Conservation (phyloP, 192 early-diverging fungal species). For the Entomortierella beljakovae region DNA sequence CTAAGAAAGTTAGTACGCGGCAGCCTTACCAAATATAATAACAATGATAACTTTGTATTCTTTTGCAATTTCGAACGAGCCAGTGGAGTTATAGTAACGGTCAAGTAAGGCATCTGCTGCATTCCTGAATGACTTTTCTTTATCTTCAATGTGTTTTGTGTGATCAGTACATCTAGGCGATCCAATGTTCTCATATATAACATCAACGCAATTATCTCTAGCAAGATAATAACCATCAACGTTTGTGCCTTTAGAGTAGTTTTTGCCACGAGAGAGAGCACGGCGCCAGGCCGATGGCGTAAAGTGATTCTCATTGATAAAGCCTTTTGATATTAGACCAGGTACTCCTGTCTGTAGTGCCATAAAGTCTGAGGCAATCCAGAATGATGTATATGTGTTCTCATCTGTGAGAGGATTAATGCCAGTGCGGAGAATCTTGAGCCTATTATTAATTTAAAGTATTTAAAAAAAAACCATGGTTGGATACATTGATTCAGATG, state of each 20-base stretch:
- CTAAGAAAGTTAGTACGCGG: background rate
- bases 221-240: constrained; percentile 20
- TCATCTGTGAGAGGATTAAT: constrained; percentile 11
- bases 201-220: constrained; percentile 4
- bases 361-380: constrained; percentile 25
- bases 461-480: constrained; percentile 6
- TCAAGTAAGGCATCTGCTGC: constrained; percentile 17
- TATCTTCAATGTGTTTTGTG: constrained; percentile 11
- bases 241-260: constrained; percentile 15
- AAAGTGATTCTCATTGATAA: constrained; percentile 23
- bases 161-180: constrained; percentile 10
- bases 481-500: background rate
- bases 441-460: background rate
- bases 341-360: constrained; percentile 28
- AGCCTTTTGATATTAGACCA: constrained; percentile 26
- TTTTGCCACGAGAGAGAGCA: constrained; percentile 2
- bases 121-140: constrained; percentile 17
- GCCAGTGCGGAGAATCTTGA: constrained; percentile 18
- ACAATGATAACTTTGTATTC: constrained; percentile 7
- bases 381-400: constrained; percentile 23
- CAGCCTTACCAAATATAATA: constrained; percentile 16
- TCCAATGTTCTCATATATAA: constrained; percentile 33
- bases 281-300: constrained; percentile 23
- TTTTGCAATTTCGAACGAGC: constrained; percentile 20
- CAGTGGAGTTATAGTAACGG: constrained; percentile 10